These are phyloP conservation scores for Lolium multiflorum DNA, from an alignment of 176 grass and related monocot genomes.

Conservation along the genomic window DNA sequence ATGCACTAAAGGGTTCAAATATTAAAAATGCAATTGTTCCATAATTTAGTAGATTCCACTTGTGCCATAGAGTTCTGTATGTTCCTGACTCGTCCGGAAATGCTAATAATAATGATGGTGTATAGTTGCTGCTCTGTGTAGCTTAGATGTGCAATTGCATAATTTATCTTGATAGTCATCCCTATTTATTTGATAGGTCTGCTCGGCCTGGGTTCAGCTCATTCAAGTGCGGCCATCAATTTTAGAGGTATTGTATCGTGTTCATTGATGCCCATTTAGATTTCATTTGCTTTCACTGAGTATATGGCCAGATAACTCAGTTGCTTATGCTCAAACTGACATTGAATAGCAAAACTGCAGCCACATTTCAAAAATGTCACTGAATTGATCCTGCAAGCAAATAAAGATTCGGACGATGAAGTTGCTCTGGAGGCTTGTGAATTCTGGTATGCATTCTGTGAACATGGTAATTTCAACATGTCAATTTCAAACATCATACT, in stretches of 20 bases:
- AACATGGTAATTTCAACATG: background rate
- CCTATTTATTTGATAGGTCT: constrained; percentile 67
- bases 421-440: constrained; percentile 96
- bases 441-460: constrained; percentile 75
- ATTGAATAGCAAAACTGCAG: constrained; percentile 57
- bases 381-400: constrained; percentile 89
- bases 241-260: constrained; percentile 66
- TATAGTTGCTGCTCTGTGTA: constrained; percentile 9
- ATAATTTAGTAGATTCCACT: constrained; percentile 31
- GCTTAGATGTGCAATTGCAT: constrained; percentile 13
- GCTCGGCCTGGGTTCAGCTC: constrained; percentile 94
- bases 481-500: background rate
- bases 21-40: constrained; percentile 12
- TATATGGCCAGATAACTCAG: constrained; percentile 3
- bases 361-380: constrained; percentile 85
- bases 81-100: constrained; percentile 27
- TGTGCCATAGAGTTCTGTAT: background rate
- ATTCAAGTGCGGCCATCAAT: constrained; percentile 87
- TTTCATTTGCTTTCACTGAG: constrained; percentile 22
- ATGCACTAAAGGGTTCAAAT: constrained; percentile 8
- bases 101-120: constrained; percentile 16
- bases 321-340: constrained; percentile 43
- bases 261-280: constrained; percentile 5
- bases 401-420: constrained; percentile 90
- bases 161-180: background rate